A percentile compares a stretch with the other conserved stretches of the same genome.
Evolutionary conservation across 2,329 filamentous ascomycete genomes (phyloP).

Genomic region (Diaporthe citrichinensis): DNA sequence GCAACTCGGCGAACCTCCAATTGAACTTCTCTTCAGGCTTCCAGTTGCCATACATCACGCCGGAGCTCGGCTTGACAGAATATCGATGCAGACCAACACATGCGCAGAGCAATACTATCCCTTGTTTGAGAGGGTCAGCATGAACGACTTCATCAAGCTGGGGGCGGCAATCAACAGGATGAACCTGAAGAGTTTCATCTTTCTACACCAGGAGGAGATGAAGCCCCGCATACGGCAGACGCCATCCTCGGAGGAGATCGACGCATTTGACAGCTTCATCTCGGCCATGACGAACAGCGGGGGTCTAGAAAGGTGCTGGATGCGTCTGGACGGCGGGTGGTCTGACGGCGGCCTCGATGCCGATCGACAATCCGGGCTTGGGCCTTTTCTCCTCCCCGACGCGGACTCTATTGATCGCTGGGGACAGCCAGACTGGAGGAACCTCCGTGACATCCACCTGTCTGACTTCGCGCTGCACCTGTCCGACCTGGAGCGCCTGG

Average conservation of each 20-base stretch:
- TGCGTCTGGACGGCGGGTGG: conserved; percentile 36
- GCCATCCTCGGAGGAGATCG: not conserved
- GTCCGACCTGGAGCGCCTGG: conserved; percentile 14
- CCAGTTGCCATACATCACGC: conserved; percentile 2
- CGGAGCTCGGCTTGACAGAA: conserved; percentile 30
- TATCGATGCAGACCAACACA: conserved; percentile 26
- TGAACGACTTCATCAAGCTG: not conserved
- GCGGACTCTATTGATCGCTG: not conserved
- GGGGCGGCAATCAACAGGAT: conserved; percentile 19
- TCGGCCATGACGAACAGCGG: conserved; percentile 33
- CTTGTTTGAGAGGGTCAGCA: not conserved
- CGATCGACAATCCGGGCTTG: not conserved
- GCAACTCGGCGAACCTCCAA: conserved; percentile 7
- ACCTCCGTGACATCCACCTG: conserved; percentile 32
- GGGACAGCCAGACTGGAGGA: not conserved
- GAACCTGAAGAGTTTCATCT: conserved; percentile 29
- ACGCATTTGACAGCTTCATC: conserved; percentile 25
- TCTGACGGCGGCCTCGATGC: not conserved
- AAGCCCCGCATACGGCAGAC: not conserved
- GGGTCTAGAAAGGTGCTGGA: conserved; percentile 26
- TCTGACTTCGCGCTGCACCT: conserved; percentile 28
- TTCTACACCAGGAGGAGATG: conserved; percentile 13
- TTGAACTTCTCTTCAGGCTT: conserved; percentile 24
- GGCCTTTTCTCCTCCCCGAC: not conserved
- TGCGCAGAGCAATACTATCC: conserved; percentile 32